Base-by-base conservation (phyloP, 2,329 filamentous ascomycete species). In the Colletotrichum endophyticum region DNA sequence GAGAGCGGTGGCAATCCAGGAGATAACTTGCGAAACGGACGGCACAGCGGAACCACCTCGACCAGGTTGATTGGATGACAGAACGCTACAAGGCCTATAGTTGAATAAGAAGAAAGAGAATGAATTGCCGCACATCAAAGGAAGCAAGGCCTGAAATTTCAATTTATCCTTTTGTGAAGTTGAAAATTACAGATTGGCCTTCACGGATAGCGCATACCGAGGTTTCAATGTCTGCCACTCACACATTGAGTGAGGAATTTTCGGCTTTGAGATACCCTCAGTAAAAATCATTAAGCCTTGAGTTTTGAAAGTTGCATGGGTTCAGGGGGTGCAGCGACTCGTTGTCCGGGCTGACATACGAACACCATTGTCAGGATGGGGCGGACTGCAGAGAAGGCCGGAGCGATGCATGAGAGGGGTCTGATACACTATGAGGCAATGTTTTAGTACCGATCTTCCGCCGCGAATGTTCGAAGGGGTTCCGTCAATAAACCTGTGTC, bases 191-290 rank as follows among this genome's bases (percentile, higher is more conserved):
- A 39, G 3, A 4, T 39, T 39, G 36, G 34, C 7, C 34, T 39
- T 39, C 36, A 8, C 15, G 36, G 1, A 8, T 4, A 36, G 36
- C 16, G 16, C 8, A 44, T 4, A 6, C 19, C 39, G 3, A 44
- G 1, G 19, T n/a, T 44, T 3, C 5, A 19, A 44, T n/a, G 19
- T 2, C 39, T 44, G 3, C 19, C 39, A 6, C 19, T 3, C 5
- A n/a, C 39, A 44, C 0, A 44, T 2, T n/a, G 19, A 44, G 4
- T 44, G 3, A 7, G 2, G 9, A 3, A 1, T 2, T 1, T 44
- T 44, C 0, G 39, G 19, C 39, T 44, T 12, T n/a, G 39, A 44
- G 16, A 6, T 44, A 2, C 16, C 2, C 7, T 19, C 16, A 36
- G 3, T 7, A 15, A 36, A 3, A 15, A 0, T 15, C 34, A 15